Base-by-base conservation (phyloP, 1,139 yeast species). In the Fermentozyma sake region DNA sequence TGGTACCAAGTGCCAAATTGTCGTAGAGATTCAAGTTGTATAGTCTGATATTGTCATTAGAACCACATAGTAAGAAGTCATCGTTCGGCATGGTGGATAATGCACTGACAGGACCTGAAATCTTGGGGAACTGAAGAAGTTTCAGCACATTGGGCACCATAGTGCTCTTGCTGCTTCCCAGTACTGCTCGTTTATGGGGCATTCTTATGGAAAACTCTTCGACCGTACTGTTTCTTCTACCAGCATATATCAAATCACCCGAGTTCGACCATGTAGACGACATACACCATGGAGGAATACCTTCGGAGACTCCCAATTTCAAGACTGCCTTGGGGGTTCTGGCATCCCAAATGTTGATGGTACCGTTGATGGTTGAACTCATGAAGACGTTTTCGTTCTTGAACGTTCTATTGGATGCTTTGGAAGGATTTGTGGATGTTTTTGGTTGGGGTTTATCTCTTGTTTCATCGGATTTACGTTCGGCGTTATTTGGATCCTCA, bases 281-380 rank as follows among this genome's bases (percentile, higher is more conserved):
- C 72, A 83, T 79, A 55, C 95, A 82, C 97, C 97, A 91, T 0
- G 98, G 98, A 1, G 97, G 96, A 0, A 79, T 72, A 1, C 76
- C 76, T 5, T 69, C 63, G 1, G 86, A 76, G 3, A 79, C 73
- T 2, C 77, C 76, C 13, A 83, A 55, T 27, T 52, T 50, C 20
- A 72, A 62, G 3, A 79, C 67, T 0, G 78, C 80, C 2, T 46
- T 35, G 19, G 49, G 46, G 2, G 69, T 52, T 35, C 98, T 68
- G 4, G 72, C 59, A 53, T 91, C 98, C 96, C 96, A 89, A 7
- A 91, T 59, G 37, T 76, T 77, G 5, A 89, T 58, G 0, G 80
- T 68, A 6, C 99, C 98, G 50, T 89, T 95, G 31, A 87, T 79
- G 12, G 87, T 73, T 0, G 96, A 79, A 4, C 93, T 70, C 66